Evolutionary conservation across 495 filamentous ascomycete species (phyloP), one percentile per base, ranked within the genome.

Genomic region (Friedmanniomyces simplex): DNA sequence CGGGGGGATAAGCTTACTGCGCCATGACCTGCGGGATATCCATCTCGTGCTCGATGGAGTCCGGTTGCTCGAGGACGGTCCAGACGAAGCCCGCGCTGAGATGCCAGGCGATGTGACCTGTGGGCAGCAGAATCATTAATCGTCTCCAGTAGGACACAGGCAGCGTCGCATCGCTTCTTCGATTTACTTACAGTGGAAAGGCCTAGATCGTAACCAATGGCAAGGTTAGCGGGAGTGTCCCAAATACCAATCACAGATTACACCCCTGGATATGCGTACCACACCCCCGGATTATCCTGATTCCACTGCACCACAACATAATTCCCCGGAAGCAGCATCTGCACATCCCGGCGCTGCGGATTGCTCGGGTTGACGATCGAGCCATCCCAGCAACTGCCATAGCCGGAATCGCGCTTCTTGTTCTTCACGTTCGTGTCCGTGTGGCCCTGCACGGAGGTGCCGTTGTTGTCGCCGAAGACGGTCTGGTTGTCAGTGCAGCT

Each of bases 61-160:
- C 45, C 32, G 55, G 51, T 10, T 48, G 26, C 52, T 62, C 58
- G n/a, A 57, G 39, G 21, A 50, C 41, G 37, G 25, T 37, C 47
- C 49, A 53, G 5, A 50, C 39, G 28, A 64, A 54, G 13, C 63
- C 63, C 25, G 55, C 50, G 41, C 60, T 60, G 36, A 66, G 25
- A 42, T 66, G 63, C 60, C 63, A 66, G 8, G 63, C 63, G 47
- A 61, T 66, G 43, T 66, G 63, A 43, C 63, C 34, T 64, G 58
- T 49, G 46, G 6, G 24, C 11, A 13, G 20, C 8, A 16, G 22
- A 7, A 5, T 49, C 24, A 26, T 3, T 21, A 3, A 25, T 2
- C 24, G 18, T 49, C 20, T 14, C 46, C 5, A 49, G 46, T 13
- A 43, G 39, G 4, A 43, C 14, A n/a, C 28, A 32, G 28, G 28